phyloP scores from a whole-genome alignment of 2,329 filamentous ascomycete species.

The Sporothrix globosa region DNA sequence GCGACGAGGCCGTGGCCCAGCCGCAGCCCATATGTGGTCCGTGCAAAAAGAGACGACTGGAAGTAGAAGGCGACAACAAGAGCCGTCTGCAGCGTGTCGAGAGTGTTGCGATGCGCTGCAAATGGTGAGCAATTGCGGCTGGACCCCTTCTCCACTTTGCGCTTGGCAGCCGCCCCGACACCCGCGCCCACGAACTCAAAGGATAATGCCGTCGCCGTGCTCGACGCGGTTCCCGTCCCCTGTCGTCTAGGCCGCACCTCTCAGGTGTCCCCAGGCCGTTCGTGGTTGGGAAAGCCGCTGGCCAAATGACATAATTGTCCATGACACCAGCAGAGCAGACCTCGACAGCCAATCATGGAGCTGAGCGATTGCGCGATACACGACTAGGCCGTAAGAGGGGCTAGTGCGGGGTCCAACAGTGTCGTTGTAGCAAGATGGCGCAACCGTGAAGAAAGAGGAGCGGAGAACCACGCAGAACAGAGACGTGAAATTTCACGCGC shows the following conservation, averaged over 20 bases:
- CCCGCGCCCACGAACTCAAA: slow-evolving; percentile 12
- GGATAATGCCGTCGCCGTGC: slow-evolving; percentile 1
- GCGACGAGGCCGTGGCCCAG: not conserved
- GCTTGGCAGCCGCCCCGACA: slow-evolving; percentile 30
- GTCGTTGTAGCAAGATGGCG: not conserved
- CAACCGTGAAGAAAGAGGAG: not conserved
- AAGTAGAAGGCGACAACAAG: not conserved
- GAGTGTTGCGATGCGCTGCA: not conserved
- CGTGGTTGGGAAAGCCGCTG: slow-evolving; percentile 26
- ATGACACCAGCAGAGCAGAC: not conserved
- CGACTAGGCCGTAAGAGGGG: slow-evolving; percentile 30
- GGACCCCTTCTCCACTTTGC: not conserved
- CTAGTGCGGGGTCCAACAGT: slow-evolving; percentile 35
- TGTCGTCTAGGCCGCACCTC: not conserved
- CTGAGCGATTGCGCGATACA: slow-evolving; percentile 36
- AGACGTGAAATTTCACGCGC: slow-evolving; percentile 10
- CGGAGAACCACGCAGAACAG: not conserved
- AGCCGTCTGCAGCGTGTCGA: slow-evolving; percentile 1
- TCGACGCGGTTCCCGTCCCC: not conserved
- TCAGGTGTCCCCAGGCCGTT: no score
- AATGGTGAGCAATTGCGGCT: not conserved
- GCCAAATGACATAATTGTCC: slow-evolving; percentile 36
- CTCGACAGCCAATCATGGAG: slow-evolving; percentile 31
- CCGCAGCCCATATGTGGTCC: not conserved
- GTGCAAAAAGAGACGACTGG: not conserved